These are phyloP conservation scores for Nemania sp. DNA, from an alignment of 2,329 filamentous ascomycete species.

Conservation along the genomic window DNA sequence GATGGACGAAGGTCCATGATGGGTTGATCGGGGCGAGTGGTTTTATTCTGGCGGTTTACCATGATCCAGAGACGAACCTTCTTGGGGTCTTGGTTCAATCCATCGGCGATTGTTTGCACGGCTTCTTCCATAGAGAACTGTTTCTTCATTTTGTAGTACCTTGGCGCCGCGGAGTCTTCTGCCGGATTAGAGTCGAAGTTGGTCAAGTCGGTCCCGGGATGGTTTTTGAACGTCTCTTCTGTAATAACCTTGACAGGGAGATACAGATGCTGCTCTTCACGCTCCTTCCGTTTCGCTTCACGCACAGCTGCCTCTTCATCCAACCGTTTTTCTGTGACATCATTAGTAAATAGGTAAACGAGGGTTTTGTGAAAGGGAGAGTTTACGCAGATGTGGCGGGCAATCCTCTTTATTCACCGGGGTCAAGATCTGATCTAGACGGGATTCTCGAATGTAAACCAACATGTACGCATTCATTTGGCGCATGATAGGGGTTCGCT, in stretches of 20 bases:
- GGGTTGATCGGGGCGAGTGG: constrained; percentile 88
- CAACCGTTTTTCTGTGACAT: constrained; percentile 72
- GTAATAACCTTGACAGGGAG: constrained; percentile 86
- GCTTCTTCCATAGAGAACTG: constrained; percentile 83
- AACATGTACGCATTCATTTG: constrained; percentile 96
- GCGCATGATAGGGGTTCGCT: constrained; percentile 70
- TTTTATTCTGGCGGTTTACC: constrained; percentile 99
- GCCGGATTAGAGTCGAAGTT: constrained; percentile 70
- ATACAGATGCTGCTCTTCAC: constrained; percentile 94
- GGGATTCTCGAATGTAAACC: constrained; percentile 92
- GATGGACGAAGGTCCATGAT: constrained; percentile 82
- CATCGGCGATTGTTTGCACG: constrained; percentile 74
- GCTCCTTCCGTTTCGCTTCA: constrained; percentile 85
- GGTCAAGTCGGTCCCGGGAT: constrained; percentile 86
- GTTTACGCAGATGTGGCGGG: constrained; percentile 81
- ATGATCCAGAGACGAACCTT: constrained; percentile 91
- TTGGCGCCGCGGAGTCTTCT: constrained; percentile 75
- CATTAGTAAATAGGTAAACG: constrained; percentile 26
- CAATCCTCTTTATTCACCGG: constrained; percentile 82
- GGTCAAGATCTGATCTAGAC: constrained; percentile 84
- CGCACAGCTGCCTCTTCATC: constrained; percentile 83
- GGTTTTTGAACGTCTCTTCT: constrained; percentile 81
- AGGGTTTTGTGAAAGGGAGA: constrained; percentile 43
- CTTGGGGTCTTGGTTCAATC: constrained; percentile 75
- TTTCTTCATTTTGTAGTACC: constrained; percentile 77